phyloP scores from a whole-genome alignment of 116 monocot species.

The Zostera marina region DNA sequence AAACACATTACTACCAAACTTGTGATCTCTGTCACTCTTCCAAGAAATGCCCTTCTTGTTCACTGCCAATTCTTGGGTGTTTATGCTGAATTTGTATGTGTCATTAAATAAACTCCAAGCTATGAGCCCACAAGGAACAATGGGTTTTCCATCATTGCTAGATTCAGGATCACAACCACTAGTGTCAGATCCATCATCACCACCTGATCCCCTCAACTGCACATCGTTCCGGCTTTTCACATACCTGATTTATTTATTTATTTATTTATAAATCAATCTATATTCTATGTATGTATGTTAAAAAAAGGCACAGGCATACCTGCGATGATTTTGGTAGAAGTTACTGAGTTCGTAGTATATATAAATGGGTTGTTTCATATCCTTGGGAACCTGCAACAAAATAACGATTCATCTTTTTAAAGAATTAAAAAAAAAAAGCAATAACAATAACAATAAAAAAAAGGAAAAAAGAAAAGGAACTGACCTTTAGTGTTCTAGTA shows the following conservation, averaged over 20 bases:
- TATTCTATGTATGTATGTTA: too few relatives aligned
- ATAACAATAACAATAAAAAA: not conserved
- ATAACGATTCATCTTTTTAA: not conserved
- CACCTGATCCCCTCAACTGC: slow-evolving; percentile 45
- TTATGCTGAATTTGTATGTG: slow-evolving; percentile 27
- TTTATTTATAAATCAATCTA: too few relatives aligned
- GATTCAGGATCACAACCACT: slow-evolving; percentile 65
- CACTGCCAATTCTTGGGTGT: slow-evolving; percentile 15
- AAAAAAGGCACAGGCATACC: slow-evolving; percentile 14
- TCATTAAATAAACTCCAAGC: slow-evolving; percentile 80
- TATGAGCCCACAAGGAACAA: slow-evolving; percentile 69
- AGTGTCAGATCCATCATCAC: slow-evolving; percentile 29
- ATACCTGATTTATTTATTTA: slow-evolving; percentile 60
- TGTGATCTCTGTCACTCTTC: slow-evolving; percentile 65
- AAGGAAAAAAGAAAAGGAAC: not conserved
- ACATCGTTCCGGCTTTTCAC: slow-evolving; percentile 74
- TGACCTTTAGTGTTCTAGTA: slow-evolving; percentile 43
- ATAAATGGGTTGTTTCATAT: slow-evolving; percentile 54
- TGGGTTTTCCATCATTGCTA: slow-evolving; percentile 19
- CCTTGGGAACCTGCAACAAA: slow-evolving; percentile 42
- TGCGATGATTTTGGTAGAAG: slow-evolving; percentile 82
- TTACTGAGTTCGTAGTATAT: slow-evolving; percentile 77
- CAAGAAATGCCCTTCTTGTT: slow-evolving; percentile 49
- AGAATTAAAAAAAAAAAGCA: not conserved
- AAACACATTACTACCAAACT: slow-evolving; percentile 46